A percentile compares a stretch with the other conserved stretches of the same genome.
Evolutionary conservation across 2,329 filamentous ascomycete genomes (phyloP).

Genomic region (Penicillium sp.): DNA sequence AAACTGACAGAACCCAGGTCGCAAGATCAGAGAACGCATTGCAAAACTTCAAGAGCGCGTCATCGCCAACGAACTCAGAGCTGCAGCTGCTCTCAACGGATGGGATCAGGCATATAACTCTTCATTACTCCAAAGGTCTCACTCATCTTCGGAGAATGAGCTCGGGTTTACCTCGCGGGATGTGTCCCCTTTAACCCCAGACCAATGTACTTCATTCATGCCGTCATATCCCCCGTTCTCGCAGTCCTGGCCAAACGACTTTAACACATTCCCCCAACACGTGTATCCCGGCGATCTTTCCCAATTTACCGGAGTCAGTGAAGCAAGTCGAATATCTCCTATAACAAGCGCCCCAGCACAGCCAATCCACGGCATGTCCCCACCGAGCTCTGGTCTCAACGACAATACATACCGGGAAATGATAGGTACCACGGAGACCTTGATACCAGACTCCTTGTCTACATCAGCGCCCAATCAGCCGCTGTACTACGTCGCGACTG

Average conservation of each 20-base stretch:
- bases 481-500: constrained; percentile 20
- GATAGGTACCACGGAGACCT: neutral
- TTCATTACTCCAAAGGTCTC: constrained; percentile 8
- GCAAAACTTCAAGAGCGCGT: constrained; percentile 38
- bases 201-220: constrained; percentile 8
- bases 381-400: neutral
- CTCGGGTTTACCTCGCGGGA: neutral
- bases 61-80: constrained; percentile 35
- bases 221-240: constrained; percentile 2
- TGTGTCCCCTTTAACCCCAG: neutral
- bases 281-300: neutral
- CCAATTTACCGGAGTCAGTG: neutral
- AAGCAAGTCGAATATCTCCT: neutral
- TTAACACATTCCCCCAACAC: neutral
- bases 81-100: constrained; percentile 29
- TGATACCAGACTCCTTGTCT: neutral
- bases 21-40: constrained; percentile 37
- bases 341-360: neutral
- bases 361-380: neutral
- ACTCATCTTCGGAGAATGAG: constrained; percentile 8
- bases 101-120: constrained; percentile 28
- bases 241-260: constrained; percentile 7
- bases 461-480: constrained; percentile 9
- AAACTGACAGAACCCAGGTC: constrained; percentile 20
- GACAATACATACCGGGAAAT: neutral